Percentiles rank a stretch among this genome's conserved stretches.
Conservation (phyloP, 345 rosid species). For the Durio zibethinus region DNA sequence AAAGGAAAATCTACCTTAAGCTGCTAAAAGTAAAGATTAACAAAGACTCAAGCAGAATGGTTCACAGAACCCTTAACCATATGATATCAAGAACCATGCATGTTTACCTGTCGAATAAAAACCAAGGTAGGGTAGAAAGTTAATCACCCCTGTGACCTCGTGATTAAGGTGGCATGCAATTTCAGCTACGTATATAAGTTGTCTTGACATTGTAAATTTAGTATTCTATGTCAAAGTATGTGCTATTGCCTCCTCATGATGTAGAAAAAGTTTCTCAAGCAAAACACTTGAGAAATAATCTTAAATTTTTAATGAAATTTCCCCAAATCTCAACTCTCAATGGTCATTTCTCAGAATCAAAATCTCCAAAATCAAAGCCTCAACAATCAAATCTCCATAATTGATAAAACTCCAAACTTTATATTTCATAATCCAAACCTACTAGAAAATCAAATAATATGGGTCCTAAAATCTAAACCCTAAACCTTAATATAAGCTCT, state of each 20-base stretch:
- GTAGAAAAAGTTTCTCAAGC: background rate
- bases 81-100: background rate
- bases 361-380: background rate
- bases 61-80: background rate
- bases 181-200: background rate
- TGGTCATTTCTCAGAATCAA: background rate
- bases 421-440: background rate
- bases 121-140: background rate
- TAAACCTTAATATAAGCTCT: background rate
- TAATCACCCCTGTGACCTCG: background rate
- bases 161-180: background rate
- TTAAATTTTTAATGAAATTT: background rate
- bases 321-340: background rate
- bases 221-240: background rate
- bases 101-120: background rate
- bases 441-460: background rate
- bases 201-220: background rate
- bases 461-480: background rate
- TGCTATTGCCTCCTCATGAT: background rate
- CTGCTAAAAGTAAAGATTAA: background rate
- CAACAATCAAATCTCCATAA: background rate
- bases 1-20: background rate
- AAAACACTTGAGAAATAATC: background rate
- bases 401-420: background rate
- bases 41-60: background rate